Evolutionary conservation across 2,329 filamentous ascomycete genomes (phyloP).

Genomic region (Colletotrichum cordylinicola): DNA sequence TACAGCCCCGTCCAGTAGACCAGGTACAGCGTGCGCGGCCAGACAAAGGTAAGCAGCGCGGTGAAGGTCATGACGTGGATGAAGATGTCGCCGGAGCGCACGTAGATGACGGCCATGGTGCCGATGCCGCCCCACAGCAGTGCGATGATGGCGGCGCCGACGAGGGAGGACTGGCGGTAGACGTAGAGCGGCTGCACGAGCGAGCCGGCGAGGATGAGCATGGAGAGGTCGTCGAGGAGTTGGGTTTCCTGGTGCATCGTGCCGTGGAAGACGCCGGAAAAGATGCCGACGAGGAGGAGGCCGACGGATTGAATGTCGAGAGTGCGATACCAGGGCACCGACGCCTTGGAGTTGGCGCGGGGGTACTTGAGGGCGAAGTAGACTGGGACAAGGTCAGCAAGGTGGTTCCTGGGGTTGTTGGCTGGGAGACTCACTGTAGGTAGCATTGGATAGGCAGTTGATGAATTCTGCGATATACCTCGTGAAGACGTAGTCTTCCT

Average conservation of each 20-base stretch:
- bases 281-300: constrained; percentile 45
- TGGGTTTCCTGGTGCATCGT: constrained; percentile 47
- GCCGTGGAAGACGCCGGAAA: constrained; percentile 50
- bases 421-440: constrained; percentile 27
- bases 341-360: constrained; percentile 33
- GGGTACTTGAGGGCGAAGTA: constrained; percentile 45
- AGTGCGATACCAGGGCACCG: constrained; percentile 34
- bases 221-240: constrained; percentile 63
- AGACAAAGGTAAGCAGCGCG: constrained; percentile 35
- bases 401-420: fast-evolving
- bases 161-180: constrained; percentile 43
- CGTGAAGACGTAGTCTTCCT: constrained; percentile 42
- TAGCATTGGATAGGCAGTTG: constrained; percentile 47
- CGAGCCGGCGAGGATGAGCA: constrained; percentile 58
- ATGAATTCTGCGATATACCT: constrained; percentile 49
- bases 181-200: constrained; percentile 57
- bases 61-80: constrained; percentile 47
- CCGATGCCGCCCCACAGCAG: constrained; percentile 45
- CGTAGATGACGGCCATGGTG: constrained; percentile 46
- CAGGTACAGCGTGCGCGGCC: constrained; percentile 38
- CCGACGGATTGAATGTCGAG: constrained; percentile 47
- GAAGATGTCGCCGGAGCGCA: constrained; percentile 46
- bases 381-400: constrained; percentile 27
- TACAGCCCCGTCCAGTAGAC: constrained; percentile 33
- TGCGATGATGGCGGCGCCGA: constrained; percentile 36